Base-by-base conservation (phyloP, 148 eudicot genomes). In the Spergularia marina region DNA sequence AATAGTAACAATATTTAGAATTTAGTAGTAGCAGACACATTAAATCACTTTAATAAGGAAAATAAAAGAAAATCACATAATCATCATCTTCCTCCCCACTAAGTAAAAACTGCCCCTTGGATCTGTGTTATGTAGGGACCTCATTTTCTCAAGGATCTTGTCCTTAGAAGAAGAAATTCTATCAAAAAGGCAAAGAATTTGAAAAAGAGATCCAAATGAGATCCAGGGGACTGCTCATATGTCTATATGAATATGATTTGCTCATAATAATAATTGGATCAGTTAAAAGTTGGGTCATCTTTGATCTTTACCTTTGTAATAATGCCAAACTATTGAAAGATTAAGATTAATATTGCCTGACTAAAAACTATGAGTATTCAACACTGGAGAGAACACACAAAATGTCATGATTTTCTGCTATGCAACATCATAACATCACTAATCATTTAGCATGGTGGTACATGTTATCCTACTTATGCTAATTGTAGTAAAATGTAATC, bases 191-290 rank as follows among this genome's bases (percentile, higher is more conserved):
- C 70, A 25, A 12, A 54, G 30, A 30, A 44, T 60, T 63, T 6
- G 57, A 18, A 12, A 49, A 54, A 69, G 40, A 18, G 64, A 80
- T 34, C 34, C n/a, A 53, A 62, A 53, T 51, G 53, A 80, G 69
- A 79, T 74, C 70, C 74, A 74, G 5, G 49, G 66, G 57, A n/a
- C 20, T 64, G 83, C 64, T 53, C 80, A 81, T 70, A 25, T 20
- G 4, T 40, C 36, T 30, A 30, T 30, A 30, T 30, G 36, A 30
- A 65, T 76, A 76, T 81, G 80, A 81, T 81, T 81, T 76, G 80
- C 39, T 60, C 76, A 76, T 81, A 76, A 76, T 81, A 72, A 81
- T 81, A 74, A 81, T 81, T 81, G 77, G 68, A 57, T 80, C 67
- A 71, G 23, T 71, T 65, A 56, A 71, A 80, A 71, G 63, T 23